phyloP scores from a whole-genome alignment of 306 rosid genomes.

The Neltuma alba region DNA sequence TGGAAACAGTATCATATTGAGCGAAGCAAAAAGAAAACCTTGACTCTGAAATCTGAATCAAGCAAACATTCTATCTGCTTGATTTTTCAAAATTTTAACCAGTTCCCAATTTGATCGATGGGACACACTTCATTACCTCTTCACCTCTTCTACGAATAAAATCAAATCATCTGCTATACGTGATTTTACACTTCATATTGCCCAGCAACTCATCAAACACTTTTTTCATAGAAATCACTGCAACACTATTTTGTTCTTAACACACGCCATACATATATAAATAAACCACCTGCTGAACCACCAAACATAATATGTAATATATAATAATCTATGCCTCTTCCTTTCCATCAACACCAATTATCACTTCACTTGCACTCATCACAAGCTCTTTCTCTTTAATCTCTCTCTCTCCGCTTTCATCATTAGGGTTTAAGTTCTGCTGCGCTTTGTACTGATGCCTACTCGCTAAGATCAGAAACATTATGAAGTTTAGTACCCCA shows the following conservation, averaged over 20 bases:
- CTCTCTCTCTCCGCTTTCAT: constrained; percentile 44
- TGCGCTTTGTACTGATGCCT: constrained; percentile 79
- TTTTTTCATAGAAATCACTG: not conserved
- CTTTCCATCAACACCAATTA: constrained; percentile 47
- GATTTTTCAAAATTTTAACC: not conserved
- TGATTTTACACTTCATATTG: constrained; percentile 7
- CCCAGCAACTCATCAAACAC: constrained; percentile 13
- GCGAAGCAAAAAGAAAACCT: not conserved
- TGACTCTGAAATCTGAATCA: no score
- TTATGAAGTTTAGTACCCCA: constrained; percentile 59
- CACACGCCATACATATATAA: constrained; percentile 6
- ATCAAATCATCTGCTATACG: constrained; percentile 1
- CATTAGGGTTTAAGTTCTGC: constrained; percentile 28
- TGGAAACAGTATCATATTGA: not conserved
- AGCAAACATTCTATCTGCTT: not conserved
- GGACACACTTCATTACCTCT: not conserved
- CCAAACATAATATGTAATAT: not conserved
- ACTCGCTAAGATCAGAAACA: constrained; percentile 66
- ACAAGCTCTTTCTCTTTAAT: constrained; percentile 48
- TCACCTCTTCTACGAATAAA: not conserved
- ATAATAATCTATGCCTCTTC: constrained; percentile 49
- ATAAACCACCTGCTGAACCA: not conserved
- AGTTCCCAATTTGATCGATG: not conserved
- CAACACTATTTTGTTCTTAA: constrained; percentile 8
- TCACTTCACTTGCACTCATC: constrained; percentile 45